phyloP scores from a whole-genome alignment of 2,329 filamentous ascomycete genomes.

The Sarocladium oryzae region DNA sequence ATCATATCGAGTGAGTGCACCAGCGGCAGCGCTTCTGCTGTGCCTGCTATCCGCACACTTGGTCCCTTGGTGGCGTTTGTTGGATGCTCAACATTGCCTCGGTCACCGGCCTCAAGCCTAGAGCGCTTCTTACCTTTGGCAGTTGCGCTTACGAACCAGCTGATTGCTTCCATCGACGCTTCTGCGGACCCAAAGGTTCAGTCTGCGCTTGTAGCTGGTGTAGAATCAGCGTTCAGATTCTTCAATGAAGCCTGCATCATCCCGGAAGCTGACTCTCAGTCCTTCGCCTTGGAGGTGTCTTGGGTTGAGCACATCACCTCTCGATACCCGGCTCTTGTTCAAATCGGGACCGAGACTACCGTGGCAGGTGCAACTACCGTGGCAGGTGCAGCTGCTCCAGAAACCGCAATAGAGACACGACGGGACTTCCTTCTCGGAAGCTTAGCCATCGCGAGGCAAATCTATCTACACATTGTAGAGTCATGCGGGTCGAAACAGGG shows the following conservation, averaged over 20 bases:
- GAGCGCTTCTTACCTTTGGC: constrained; percentile 34
- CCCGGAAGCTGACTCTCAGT: constrained; percentile 12
- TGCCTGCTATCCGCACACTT: constrained; percentile 27
- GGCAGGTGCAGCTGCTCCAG: neutral
- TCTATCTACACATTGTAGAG: constrained; percentile 36
- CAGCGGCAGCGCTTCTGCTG: constrained; percentile 15
- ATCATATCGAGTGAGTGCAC: constrained; percentile 21
- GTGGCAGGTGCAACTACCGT: neutral
- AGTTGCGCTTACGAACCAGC: constrained; percentile 26
- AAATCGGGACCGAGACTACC: neutral
- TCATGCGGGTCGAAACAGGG: constrained; percentile 13
- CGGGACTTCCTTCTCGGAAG: constrained; percentile 33
- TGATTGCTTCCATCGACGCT: constrained; percentile 29
- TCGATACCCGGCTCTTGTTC: constrained; percentile 23
- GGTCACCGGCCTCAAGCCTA: constrained; percentile 20
- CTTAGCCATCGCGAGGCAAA: constrained; percentile 28
- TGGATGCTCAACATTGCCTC: constrained; percentile 37
- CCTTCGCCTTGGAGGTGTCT: constrained; percentile 12
- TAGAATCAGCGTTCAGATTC: constrained; percentile 28
- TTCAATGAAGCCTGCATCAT: constrained; percentile 35
- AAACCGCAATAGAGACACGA: constrained; percentile 19
- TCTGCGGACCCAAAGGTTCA: constrained; percentile 25
- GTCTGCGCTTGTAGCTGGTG: constrained; percentile 30
- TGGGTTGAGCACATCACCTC: constrained; percentile 21
- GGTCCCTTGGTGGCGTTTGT: constrained; percentile 41